Evolutionary conservation across 1,284 basidiomycete species (phyloP).

Genomic region (Ganoderma leucocontextum): DNA sequence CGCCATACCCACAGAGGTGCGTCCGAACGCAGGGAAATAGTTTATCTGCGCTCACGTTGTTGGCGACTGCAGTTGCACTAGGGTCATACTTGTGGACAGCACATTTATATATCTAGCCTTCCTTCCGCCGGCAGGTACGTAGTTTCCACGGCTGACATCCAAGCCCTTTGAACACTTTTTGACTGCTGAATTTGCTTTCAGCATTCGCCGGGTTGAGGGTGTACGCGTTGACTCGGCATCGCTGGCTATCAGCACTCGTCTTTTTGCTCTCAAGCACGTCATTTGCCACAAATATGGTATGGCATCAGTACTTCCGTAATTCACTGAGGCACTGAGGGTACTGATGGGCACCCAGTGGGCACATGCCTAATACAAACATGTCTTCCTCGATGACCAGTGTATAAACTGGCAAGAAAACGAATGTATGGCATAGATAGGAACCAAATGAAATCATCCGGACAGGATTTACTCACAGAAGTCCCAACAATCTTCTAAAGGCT

Average conservation of each 20-base stretch:
- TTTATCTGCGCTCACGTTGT: neutral
- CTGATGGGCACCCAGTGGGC: too few species aligned
- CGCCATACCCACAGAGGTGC: neutral
- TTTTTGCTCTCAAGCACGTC: neutral
- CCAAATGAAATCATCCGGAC: too few species aligned
- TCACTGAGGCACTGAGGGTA: too few species aligned
- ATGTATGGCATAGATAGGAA: too few species aligned
- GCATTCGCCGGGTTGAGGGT: neutral
- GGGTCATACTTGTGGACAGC: too few species aligned
- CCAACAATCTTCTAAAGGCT: too few species aligned
- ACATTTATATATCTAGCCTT: neutral
- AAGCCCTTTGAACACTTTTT: too few species aligned
- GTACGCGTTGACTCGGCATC: neutral
- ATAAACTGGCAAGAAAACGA: too few species aligned
- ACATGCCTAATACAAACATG: too few species aligned
- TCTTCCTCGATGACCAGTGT: too few species aligned
- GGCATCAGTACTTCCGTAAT: too few species aligned
- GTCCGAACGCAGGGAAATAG: neutral
- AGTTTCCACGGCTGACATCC: neutral
- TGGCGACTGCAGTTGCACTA: neutral
- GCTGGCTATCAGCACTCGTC: neutral
- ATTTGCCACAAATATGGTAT: neutral
- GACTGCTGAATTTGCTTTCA: neutral
- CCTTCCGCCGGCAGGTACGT: neutral
- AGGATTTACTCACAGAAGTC: too few species aligned